Percentiles rank a stretch among this genome's conserved stretches.
Evolutionary conservation across 2,329 filamentous ascomycete species (phyloP).

Genomic region (Trichoderma afroharzianum): DNA sequence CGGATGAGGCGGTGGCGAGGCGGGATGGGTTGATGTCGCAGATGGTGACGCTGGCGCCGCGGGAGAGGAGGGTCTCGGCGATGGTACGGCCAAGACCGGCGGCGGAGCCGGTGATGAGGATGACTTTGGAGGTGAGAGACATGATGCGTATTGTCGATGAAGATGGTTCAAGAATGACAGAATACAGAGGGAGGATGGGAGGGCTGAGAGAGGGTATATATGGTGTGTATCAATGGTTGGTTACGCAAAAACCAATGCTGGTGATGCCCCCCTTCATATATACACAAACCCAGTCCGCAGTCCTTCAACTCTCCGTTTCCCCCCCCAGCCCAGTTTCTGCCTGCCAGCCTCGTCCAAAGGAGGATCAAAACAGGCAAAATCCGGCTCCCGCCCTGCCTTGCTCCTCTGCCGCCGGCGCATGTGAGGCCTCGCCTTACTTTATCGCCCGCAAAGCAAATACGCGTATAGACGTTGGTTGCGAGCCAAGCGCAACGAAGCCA

Average conservation of each 20-base stretch:
- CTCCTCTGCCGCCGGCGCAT: background rate
- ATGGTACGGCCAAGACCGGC: constrained; percentile 33
- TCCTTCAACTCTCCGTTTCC: background rate
- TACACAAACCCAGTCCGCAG: background rate
- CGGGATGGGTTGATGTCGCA: constrained; percentile 29
- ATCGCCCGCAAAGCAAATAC: background rate
- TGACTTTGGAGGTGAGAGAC: constrained; percentile 25
- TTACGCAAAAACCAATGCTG: background rate
- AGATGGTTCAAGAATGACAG: background rate
- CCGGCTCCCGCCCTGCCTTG: background rate
- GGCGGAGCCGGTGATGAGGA: constrained; percentile 32
- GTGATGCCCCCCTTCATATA: background rate
- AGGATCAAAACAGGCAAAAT: background rate
- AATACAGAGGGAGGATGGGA: background rate
- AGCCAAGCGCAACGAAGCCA: background rate
- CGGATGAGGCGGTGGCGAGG: constrained; percentile 11
- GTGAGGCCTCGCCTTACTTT: background rate
- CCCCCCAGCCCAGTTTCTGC: background rate
- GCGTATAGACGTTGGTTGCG: background rate
- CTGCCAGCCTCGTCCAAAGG: background rate
- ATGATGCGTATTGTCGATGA: background rate
- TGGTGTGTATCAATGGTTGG: background rate
- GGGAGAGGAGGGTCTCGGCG: constrained; percentile 28
- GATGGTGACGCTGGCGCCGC: constrained; percentile 32
- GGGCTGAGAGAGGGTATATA: background rate